Percentiles rank a stretch among this genome's conserved stretches.
Conservation (phyloP, 768 basidiomycete species). For the Collybia mongolica region DNA sequence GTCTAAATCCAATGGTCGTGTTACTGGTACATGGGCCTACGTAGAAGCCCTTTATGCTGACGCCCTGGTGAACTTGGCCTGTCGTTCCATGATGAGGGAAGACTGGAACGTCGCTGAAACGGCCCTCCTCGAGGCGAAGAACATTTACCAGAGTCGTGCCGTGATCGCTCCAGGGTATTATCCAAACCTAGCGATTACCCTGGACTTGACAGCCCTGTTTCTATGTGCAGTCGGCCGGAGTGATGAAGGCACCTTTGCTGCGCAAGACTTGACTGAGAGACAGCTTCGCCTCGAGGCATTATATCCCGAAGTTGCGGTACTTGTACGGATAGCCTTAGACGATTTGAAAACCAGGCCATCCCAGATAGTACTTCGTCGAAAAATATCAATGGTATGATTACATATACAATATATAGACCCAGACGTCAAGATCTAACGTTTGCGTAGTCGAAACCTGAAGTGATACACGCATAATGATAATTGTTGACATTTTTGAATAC, state of each 20-base stretch:
- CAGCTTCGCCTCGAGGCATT: conserved; percentile 4
- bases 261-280: conserved; percentile 3
- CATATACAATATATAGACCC: no score
- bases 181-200: not conserved
- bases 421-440: no score
- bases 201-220: conserved; percentile 6
- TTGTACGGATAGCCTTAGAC: conserved; percentile 1
- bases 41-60: conserved; percentile 3
- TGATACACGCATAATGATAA: no score
- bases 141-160: conserved; percentile 1
- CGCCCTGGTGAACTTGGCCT: conserved; percentile 1
- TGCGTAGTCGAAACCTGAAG: no score
- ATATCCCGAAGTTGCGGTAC: conserved; percentile 6
- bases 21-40: conserved; percentile 5
- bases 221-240: conserved; percentile 1
- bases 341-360: conserved; percentile 5
- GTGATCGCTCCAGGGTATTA: not conserved
- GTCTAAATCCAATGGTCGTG: not conserved
- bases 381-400: no score
- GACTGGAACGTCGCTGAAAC: not conserved
- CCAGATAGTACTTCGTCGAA: conserved; percentile 5
- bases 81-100: conserved; percentile 3
- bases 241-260: not conserved
- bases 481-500: no score
- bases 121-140: conserved; percentile 5